Conservation (phyloP, 768 basidiomycete genomes). For the Pleurotus salmoneostramineus region DNA sequence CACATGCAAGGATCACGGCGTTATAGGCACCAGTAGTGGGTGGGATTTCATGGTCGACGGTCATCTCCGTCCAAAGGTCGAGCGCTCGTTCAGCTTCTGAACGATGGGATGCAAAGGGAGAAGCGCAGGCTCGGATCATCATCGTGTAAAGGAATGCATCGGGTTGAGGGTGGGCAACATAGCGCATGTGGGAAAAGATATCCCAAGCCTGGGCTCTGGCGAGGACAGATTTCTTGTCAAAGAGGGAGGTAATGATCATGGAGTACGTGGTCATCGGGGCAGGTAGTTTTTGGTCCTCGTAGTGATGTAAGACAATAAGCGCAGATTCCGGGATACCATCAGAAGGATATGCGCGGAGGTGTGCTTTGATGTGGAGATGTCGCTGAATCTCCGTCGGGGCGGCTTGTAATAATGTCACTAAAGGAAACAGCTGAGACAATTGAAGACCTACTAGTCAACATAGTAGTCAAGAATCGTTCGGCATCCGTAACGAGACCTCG, state of each 20-base stretch:
- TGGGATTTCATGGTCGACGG: conserved; percentile 54
- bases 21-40: conserved; percentile 74
- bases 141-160: conserved; percentile 66
- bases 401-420: conserved; percentile 15
- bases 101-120: conserved; percentile 37
- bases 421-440: neutral
- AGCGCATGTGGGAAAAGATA: conserved; percentile 93
- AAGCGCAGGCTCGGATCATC: conserved; percentile 88
- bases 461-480: conserved; percentile 40
- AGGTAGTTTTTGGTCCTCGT: conserved; percentile 58
- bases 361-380: conserved; percentile 69
- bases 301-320: conserved; percentile 62
- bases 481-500: conserved; percentile 39
- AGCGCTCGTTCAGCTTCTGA: conserved; percentile 89
- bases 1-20: conserved; percentile 80
- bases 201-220: conserved; percentile 87
- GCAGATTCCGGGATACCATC: conserved; percentile 57
- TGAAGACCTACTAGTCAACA: conserved; percentile 35
- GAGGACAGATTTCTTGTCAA: conserved; percentile 41
- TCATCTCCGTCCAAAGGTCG: conserved; percentile 94
- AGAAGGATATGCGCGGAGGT: conserved; percentile 46
- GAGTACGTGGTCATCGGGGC: conserved; percentile 78
- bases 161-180: conserved; percentile 85
- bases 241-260: conserved; percentile 56
- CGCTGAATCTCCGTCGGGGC: conserved; percentile 53